Evolutionary conservation across 2,329 filamentous ascomycete genomes (phyloP), one percentile per base, ranked within the genome.

Genomic region (Aspergillus fumigatiaffinis): DNA sequence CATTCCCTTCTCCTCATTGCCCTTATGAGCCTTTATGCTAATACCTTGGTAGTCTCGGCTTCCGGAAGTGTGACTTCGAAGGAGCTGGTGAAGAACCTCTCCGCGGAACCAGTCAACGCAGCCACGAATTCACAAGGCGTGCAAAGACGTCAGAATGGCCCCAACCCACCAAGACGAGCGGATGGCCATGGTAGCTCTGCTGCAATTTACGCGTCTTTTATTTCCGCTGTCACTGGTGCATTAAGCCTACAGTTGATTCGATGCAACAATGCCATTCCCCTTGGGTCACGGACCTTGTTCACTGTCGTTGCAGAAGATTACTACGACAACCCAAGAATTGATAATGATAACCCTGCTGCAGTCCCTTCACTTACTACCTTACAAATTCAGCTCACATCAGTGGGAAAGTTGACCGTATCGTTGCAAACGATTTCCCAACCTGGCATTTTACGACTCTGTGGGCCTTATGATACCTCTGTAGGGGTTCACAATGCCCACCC

Each of bases 211-310:
- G 68, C 70, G 17, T 70, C 74, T 17, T 76, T 77, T 52, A 69
- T 76, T 42, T 75, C 73, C 35, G 73, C 75, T 4, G 65, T 76
- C 25, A 71, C 72, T 12, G 74, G 70, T 8, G 65, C 70, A 54
- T 61, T 77, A 25, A 69, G 69, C 41, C 63, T 77, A 8, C 71
- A 75, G 56, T 62, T 76, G 28, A 67, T 71, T 50, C 70, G 71
- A 51, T 65, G 62, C 26, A 66, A 72, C 54, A 68, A 66, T 50
- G 74, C 72, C 35, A 68, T 77, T 35, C 75, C 75, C 1, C 68
- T 77, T 9, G 75, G 75, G 6, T 72, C 73, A 52, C 72, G 75
- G 29, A 75, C 74, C 17, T 63, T 77, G 14, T 76, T 75, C 51
- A 75, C 72, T 9, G 62, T 65, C 4, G 60, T 74, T 28, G 68